Base-by-base conservation (phyloP, 2,329 filamentous ascomycete genomes). In the Trichoderma harzianum region DNA sequence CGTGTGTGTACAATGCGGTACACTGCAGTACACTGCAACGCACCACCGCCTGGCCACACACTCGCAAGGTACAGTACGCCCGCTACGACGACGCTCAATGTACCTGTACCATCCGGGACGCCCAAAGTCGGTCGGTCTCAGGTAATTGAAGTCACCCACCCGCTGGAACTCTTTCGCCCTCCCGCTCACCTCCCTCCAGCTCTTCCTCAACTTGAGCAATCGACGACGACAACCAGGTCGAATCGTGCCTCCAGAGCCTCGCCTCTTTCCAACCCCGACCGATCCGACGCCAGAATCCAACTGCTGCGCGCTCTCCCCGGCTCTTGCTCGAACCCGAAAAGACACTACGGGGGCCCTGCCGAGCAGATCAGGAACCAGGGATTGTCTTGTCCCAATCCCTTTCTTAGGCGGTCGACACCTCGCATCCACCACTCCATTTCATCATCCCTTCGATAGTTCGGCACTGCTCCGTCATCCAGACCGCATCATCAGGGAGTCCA, bases 131-230 rank as follows among this genome's bases (percentile, higher is more conserved):
- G n/a, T 53, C 47, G 21, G 47, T 53, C 47, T 53, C 47, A 53
- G 47, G 47, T 53, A 24, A 53, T 53, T 53, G n/a, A 53, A 53
- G 47, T 53, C 47, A 53, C 47, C 47, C 47, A 53, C 58, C 57
- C 65, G 69, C 66, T 30, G 24, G 16, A 30, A 12, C 65, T 69
- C 60, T 43, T 61, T 65, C 67, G 24, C 70, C 62, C 70, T 72
- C 55, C 70, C 57, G 70, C 70, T 72, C 70, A 72, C 70, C 70
- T 72, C 61, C 70, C 70, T 72, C 61, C 70, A 72, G 66, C 70
- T 72, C 61, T 57, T 60, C 53, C 53, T 32, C 30, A 62, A 8
- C 32, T 61, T 14, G 34, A 69, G 26, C 30, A 10, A 12, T 60
- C 51, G 58, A 70, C 63, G 70, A 39, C 43, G 63, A 51, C 57